These are phyloP conservation scores for Rhynchosporium secalis DNA, from an alignment of 2,329 filamentous ascomycete species.

Conservation along the genomic window DNA sequence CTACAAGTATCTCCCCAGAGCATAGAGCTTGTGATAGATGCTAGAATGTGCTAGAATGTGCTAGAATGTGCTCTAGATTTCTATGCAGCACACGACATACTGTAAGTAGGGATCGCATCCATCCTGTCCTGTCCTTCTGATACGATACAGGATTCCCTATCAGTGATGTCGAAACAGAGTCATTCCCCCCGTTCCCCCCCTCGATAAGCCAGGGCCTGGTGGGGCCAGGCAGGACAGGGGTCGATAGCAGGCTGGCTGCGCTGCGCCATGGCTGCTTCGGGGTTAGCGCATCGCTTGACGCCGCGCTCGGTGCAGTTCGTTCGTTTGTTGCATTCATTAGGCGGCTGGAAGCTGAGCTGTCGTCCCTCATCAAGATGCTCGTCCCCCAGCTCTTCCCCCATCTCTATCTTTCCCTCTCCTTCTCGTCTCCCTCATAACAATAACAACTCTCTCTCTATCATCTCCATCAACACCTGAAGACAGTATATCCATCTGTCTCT, in stretches of 20 bases:
- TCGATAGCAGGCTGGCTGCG: too few species aligned
- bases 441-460: constrained; percentile 14
- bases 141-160: constrained; percentile 9
- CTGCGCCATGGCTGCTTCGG: neutral
- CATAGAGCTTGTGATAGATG: neutral
- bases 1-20: neutral
- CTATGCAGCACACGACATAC: neutral
- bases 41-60: neutral
- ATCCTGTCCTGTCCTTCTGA: neutral
- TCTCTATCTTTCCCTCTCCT: constrained; percentile 31
- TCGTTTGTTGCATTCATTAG: constrained; percentile 20
- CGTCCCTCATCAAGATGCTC: constrained; percentile 27
- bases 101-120: neutral
- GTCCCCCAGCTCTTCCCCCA: constrained; percentile 28
- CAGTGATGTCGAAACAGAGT: constrained; percentile 14
- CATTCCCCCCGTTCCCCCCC: neutral
- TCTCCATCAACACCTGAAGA: constrained; percentile 35
- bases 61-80: neutral
- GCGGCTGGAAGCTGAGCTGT: constrained; percentile 20
- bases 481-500: constrained; percentile 38
- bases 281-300: constrained; percentile 12
- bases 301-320: constrained; percentile 10
- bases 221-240: neutral
- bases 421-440: neutral
- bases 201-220: constrained; percentile 15